Base-by-base conservation (phyloP, 2,329 filamentous ascomycete genomes). In the Colletotrichum sublineola region DNA sequence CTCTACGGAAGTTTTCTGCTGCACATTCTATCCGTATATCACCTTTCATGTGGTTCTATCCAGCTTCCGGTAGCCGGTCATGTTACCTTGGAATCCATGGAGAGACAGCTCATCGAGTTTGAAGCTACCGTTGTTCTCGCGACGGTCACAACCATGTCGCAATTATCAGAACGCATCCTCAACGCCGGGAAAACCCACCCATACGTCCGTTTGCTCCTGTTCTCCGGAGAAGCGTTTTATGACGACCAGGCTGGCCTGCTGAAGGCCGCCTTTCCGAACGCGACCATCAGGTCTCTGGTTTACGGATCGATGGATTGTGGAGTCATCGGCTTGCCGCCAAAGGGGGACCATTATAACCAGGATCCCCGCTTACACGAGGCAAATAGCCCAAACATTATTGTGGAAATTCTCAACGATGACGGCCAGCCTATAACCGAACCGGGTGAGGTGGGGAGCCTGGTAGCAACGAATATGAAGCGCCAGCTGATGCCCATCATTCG, bases 241-340 rank as follows among this genome's bases (percentile, higher is more conserved):
- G 69, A 72, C 14, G 69, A 72, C 14, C 69, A 72, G 20, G 69
- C 66, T 7, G 46, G 53, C 8, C 40, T 65, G 4, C 31, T 72
- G 1, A 61, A 63, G 15, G 66, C 66, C 3, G 69, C 69, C 14
- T 72, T 72, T 9, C 66, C 69, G 1, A 72, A 72, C 20, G 66
- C 69, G 18, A 50, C 36, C 2, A 50, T 72, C 14, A 48, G 60
- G 15, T 72, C 66, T 1, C 46, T 72, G 0, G 66, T 72, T n/a
- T 72, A 72, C 53, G 69, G 69, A 6, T 72, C 69, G 8, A 72
- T 72, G 66, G 69, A 72, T 46, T 64, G 66, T 48, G 69, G 69
- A 6, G 42, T 72, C 24, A 69, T 72, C 24, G 69, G 69, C 15
- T 20, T 72, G 9, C 69, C 69, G n/a, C 69, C 69, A 5, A 61